Conservation (phyloP, 164 flowering plant species). For the Magnolia officinalis region DNA sequence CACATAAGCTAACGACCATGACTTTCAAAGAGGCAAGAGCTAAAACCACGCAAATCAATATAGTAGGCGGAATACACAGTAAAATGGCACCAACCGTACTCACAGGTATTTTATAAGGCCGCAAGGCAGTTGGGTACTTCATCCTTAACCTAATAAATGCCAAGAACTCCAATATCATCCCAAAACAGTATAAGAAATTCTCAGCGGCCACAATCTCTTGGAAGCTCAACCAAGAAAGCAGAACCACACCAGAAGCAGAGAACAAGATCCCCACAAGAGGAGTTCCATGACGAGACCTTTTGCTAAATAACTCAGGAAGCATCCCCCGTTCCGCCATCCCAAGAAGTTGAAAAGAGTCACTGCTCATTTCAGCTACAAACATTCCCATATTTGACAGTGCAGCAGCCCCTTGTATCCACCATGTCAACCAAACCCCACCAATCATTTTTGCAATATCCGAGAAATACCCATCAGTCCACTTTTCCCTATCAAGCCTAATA, state of each 20-base stretch:
- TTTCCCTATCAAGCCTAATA: conserved; percentile 29
- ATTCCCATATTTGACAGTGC: conserved; percentile 58
- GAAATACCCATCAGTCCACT: conserved; percentile 57
- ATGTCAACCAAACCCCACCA: conserved; percentile 53
- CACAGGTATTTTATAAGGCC: conserved; percentile 53
- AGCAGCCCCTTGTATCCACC: conserved; percentile 51
- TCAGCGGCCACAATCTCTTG: conserved; percentile 57
- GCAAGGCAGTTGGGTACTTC: conserved; percentile 34
- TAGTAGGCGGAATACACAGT: conserved; percentile 48
- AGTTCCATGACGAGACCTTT: conserved; percentile 49
- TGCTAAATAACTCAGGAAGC: conserved; percentile 49
- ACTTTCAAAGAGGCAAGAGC: conserved; percentile 40
- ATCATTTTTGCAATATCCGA: conserved; percentile 42
- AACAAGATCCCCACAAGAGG: conserved; percentile 49
- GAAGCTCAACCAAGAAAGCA: conserved; percentile 56
- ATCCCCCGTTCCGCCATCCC: conserved; percentile 65
- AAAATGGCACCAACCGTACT: conserved; percentile 45
- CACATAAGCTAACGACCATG: conserved; percentile 31
- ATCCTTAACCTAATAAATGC: conserved; percentile 46
- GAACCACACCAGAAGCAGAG: conserved; percentile 51
- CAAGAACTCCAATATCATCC: conserved; percentile 53
- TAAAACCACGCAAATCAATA: conserved; percentile 42
- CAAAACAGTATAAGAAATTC: conserved; percentile 51
- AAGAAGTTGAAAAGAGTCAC: conserved; percentile 55
- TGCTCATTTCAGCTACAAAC: conserved; percentile 65